phyloP scores from a whole-genome alignment of 139 green algal genomes.

The Tetradesmus obliquus region DNA sequence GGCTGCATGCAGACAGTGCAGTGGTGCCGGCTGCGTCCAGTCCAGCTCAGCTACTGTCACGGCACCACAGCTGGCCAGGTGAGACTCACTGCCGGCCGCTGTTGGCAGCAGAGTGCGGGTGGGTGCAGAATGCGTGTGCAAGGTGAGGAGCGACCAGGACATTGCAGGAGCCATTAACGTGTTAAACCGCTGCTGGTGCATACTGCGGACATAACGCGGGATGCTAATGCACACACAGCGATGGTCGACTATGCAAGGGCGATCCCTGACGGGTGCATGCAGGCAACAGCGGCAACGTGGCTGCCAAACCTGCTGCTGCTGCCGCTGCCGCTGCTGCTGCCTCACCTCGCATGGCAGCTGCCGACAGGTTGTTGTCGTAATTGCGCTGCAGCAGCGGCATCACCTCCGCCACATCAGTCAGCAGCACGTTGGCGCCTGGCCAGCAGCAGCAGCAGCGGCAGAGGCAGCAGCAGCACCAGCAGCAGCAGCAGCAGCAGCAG shows the following conservation, averaged over 20 bases:
- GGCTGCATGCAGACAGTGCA: too few species aligned
- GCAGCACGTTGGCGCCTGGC: conserved; percentile 70
- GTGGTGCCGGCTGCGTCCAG: conserved; percentile 62
- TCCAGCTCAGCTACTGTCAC: conserved; percentile 81
- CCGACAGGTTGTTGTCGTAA: conserved; percentile 80
- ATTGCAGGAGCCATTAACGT: too few species aligned
- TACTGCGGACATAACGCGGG: too few species aligned
- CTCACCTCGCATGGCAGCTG: conserved; percentile 54
- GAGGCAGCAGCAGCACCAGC: not conserved
- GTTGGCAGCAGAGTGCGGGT: not conserved
- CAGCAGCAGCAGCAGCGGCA: not conserved
- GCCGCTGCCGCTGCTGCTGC: not conserved
- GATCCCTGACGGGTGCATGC: too few species aligned
- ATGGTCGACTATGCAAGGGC: too few species aligned
- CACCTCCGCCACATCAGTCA: conserved; percentile 83
- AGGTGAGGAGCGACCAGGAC: not conserved
- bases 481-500: not conserved
- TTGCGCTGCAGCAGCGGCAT: conserved; percentile 83
- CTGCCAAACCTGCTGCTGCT: not conserved
- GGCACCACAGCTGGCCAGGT: conserved; percentile 50
- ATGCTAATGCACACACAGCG: too few species aligned
- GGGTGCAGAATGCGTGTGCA: too few species aligned
- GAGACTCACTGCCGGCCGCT: conserved; percentile 29
- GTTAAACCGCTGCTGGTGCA: too few species aligned
- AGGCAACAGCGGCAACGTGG: not conserved